Evolutionary conservation across 768 basidiomycete species (phyloP).

Genomic region (Rhodosporidiobolus sp.): DNA sequence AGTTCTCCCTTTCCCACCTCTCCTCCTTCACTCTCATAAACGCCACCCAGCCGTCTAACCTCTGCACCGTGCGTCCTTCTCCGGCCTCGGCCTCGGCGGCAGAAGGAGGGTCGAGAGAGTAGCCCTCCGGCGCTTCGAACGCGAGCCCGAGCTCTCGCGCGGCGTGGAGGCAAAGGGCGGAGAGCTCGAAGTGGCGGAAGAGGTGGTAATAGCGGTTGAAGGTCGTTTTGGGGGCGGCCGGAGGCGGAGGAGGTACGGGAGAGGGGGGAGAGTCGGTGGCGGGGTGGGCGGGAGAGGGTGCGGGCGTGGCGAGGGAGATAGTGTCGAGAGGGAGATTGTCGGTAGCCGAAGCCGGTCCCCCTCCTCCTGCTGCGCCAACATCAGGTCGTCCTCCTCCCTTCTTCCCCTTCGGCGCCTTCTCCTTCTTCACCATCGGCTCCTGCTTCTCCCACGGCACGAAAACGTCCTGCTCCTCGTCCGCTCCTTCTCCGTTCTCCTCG

Average conservation of each 20-base stretch:
- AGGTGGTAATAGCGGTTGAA: slow-evolving; percentile 95
- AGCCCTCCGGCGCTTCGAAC: slow-evolving; percentile 48
- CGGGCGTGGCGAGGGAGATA: not conserved
- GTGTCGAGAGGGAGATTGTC: not conserved
- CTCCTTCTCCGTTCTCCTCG: not conserved
- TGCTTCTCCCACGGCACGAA: slow-evolving; percentile 78
- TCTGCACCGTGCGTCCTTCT: not conserved
- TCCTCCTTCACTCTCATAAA: slow-evolving; percentile 68
- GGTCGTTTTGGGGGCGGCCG: slow-evolving; percentile 50
- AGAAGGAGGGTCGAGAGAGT: not conserved
- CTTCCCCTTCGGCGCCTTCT: slow-evolving; percentile 27
- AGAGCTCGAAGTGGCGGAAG: slow-evolving; percentile 78
- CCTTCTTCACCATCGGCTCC: slow-evolving; percentile 17
- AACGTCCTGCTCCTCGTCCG: slow-evolving; percentile 59
- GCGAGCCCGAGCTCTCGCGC: slow-evolving; percentile 59
- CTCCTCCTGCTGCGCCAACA: not conserved
- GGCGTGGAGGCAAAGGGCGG: slow-evolving; percentile 61
- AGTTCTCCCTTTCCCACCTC: slow-evolving; percentile 40
- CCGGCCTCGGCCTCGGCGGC: not conserved
- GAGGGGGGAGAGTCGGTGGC: not conserved
- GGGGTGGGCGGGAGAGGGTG: not conserved
- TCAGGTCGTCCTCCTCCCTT: not conserved
- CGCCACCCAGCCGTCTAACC: slow-evolving; percentile 55
- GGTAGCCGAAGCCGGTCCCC: not conserved
- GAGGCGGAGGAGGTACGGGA: not conserved